Evolutionary conservation across 805 yeast species (phyloP), one percentile per base, ranked within the genome.

Genomic region (Pichia manshurica): DNA sequence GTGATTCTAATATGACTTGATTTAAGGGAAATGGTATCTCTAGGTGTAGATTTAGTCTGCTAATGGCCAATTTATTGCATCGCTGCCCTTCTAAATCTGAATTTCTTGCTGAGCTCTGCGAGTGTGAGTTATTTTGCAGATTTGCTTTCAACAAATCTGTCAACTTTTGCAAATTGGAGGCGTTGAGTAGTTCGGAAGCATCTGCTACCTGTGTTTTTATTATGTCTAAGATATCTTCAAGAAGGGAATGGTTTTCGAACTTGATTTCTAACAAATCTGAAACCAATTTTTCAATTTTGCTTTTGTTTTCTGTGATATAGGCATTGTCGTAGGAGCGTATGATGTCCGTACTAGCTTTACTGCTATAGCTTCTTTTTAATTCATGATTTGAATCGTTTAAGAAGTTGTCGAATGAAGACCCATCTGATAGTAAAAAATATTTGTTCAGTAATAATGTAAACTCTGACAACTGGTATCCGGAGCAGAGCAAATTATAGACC

Each of bases 1-100:
- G 79, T 15, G 88, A 83, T 46, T 81, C 77, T 16, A 85, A 79
- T 1, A 88, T 67, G 1, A 93, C 71, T 22, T 91, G 70, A 57
- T 88, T 88, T 42, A 88, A 65, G 0, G 99, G 99, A 60, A 87
- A 93, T 3, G 97, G 96, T 20, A 90, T 63, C n/a, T 73, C 64
- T 7, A 82, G 50, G 37, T 81, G 79, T 39, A 84, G 64, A 49
- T 76, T 77, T 10, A 84, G 61, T 44, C 75, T 74, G 41, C 80
- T 70, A 1, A 83, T 69, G 1, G 78, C 59, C 40, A 70, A 71
- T 25, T 69, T 64, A 51, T 65, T 75, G 45, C 56, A 66, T 51
- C 56, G 66, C 58, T 52, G 60, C n/a, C 54, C 49, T 9, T 44
- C 35, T 42, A 44, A 15, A 33, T 39, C 19, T 37, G 46, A 17